These are phyloP conservation scores for Trichoderma brevicompactum DNA, from an alignment of 2,329 filamentous ascomycete genomes.

Conservation along the genomic window DNA sequence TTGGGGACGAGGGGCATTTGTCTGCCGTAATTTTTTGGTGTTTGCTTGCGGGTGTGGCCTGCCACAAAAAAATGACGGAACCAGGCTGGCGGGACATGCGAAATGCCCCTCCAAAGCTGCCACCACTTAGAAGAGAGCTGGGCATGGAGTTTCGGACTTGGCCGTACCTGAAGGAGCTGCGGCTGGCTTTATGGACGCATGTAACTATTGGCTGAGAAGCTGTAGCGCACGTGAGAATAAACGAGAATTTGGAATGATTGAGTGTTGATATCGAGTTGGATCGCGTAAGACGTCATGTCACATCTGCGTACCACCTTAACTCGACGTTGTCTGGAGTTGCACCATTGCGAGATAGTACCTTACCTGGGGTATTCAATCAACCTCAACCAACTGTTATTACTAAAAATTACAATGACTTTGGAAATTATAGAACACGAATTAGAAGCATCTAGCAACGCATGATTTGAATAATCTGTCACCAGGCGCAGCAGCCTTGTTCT, in stretches of 20 bases:
- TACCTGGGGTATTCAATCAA: no score
- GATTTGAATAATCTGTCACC: no score
- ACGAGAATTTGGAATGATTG: no score
- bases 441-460: no score
- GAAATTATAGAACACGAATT: no score
- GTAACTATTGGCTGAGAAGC: background rate
- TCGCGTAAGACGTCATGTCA: slow-evolving; percentile 14
- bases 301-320: no score
- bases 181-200: background rate
- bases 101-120: background rate
- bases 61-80: background rate
- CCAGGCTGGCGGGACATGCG: background rate
- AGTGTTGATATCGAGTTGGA: background rate
- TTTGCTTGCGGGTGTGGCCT: background rate
- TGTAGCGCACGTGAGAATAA: background rate
- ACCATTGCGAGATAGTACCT: no score
- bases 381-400: no score
- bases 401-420: no score
- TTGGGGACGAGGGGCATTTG: slow-evolving; percentile 42
- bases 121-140: background rate
- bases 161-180: background rate
- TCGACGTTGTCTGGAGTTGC: no score
- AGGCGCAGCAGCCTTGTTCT: background rate
- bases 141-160: slow-evolving; percentile 10
- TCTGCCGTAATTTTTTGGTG: slow-evolving; percentile 18